Percentiles rank a stretch among this genome's conserved stretches.
Evolutionary conservation across 768 basidiomycete genomes (phyloP).

Genomic region (Ramaria sp.): DNA sequence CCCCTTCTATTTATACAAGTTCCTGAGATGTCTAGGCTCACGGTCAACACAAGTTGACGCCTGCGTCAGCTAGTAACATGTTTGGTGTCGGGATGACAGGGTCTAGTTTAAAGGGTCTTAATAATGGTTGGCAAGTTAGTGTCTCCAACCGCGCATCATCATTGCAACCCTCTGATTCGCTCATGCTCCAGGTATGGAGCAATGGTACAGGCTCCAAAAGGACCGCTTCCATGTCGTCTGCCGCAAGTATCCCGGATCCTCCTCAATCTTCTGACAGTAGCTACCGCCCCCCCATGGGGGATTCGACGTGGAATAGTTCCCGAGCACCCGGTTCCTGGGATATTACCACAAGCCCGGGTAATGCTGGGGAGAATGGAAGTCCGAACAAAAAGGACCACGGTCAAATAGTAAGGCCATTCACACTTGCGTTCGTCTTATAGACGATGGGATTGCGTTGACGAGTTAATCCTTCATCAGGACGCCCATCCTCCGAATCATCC

Average conservation of each 20-base stretch:
- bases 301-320: conserved; percentile 38
- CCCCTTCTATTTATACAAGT: conserved; percentile 6
- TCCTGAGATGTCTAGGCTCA: conserved; percentile 20
- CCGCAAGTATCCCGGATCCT: conserved; percentile 26
- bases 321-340: conserved; percentile 51
- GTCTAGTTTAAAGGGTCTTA: conserved; percentile 39
- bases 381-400: conserved; percentile 40
- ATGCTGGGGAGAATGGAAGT: conserved; percentile 31
- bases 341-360: conserved; percentile 3
- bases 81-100: conserved; percentile 41
- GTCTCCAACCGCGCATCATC: background rate
- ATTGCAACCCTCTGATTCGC: background rate
- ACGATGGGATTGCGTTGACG: background rate
- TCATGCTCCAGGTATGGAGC: conserved; percentile 45
- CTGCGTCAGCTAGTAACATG: conserved; percentile 33
- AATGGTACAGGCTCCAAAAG: conserved; percentile 39
- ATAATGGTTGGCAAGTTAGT: conserved; percentile 58
- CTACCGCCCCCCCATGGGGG: conserved; percentile 36
- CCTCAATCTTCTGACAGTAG: conserved; percentile 32
- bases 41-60: conserved; percentile 35
- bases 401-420: conserved; percentile 31
- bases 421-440: background rate
- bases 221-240: conserved; percentile 54
- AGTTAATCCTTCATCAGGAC: conserved; percentile 33
- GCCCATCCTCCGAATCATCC: conserved; percentile 19